These are phyloP conservation scores for Allium sativum DNA, from an alignment of 106 monocot genomes.

Conservation along the genomic window DNA sequence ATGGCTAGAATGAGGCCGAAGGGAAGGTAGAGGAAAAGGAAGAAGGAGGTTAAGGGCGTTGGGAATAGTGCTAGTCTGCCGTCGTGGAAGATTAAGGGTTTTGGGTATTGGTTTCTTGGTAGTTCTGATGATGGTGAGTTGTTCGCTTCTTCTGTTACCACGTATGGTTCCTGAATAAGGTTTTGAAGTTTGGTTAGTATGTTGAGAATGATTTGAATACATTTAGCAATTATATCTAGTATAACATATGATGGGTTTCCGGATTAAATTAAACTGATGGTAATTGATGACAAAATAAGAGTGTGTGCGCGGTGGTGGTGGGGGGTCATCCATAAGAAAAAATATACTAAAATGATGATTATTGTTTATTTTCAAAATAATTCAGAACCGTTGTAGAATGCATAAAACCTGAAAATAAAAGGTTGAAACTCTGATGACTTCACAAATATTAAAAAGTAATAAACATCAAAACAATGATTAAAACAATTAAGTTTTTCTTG, in stretches of 20 bases:
- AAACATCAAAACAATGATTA: too few species aligned
- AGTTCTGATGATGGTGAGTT: constrained; percentile 1
- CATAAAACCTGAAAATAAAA: too few species aligned
- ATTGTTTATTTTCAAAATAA: too few species aligned
- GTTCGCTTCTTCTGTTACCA: constrained; percentile 22
- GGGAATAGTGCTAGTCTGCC: constrained; percentile 75
- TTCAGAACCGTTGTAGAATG: too few species aligned
- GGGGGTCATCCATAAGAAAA: too few species aligned
- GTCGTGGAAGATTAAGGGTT: constrained; percentile 74
- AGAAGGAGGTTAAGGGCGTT: constrained; percentile 28
- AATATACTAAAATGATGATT: too few species aligned
- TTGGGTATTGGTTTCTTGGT: constrained; percentile 58
- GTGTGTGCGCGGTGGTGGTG: too few species aligned
- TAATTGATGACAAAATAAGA: too few species aligned
- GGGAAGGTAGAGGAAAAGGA: constrained; percentile 67
- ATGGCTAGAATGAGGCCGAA: constrained; percentile 29
- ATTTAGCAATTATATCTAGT: neutral
- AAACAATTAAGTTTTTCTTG: too few species aligned
- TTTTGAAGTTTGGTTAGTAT: neutral
- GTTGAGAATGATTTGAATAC: neutral
- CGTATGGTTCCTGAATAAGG: constrained; percentile 43
- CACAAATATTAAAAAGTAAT: too few species aligned
- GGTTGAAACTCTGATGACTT: too few species aligned
- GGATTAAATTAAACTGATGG: too few species aligned
- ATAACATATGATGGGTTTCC: neutral